phyloP scores from a whole-genome alignment of 1,284 basidiomycete genomes.

The Irpex sp. region DNA sequence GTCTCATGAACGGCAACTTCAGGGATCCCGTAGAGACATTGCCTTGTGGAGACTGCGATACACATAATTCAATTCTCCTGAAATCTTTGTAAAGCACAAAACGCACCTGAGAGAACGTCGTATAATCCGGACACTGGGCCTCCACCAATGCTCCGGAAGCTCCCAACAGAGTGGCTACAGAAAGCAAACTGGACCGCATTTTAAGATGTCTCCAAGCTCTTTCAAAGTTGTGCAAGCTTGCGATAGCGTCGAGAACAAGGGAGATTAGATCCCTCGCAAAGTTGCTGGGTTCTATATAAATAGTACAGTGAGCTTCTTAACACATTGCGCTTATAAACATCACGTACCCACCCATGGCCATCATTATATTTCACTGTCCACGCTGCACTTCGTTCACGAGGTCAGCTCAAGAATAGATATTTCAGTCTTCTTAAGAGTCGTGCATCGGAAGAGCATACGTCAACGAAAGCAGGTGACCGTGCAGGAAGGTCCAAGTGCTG shows the following conservation, averaged over 20 bases:
- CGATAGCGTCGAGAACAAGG: not conserved
- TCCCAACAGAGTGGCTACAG: slow-evolving; percentile 15
- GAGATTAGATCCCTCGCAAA: not conserved
- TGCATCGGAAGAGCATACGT: not conserved
- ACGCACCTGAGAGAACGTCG: slow-evolving; percentile 54
- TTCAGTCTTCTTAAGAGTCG: not conserved
- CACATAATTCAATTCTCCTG: slow-evolving; percentile 2
- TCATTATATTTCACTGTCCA: not conserved
- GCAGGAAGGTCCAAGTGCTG: not conserved
- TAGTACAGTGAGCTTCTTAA: not conserved
- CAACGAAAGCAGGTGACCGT: not conserved
- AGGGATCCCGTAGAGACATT: slow-evolving; percentile 56
- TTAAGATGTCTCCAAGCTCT: not conserved
- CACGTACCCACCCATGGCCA: not conserved
- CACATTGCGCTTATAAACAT: too few species aligned
- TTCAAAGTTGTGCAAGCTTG: not conserved
- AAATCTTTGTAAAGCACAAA: too few species aligned
- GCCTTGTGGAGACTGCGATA: slow-evolving; percentile 50
- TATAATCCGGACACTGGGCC: slow-evolving; percentile 60
- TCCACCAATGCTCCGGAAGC: slow-evolving; percentile 18
- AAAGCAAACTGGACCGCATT: slow-evolving; percentile 9
- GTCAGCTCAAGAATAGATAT: not conserved
- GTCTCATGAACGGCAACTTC: slow-evolving; percentile 67
- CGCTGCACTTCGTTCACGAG: not conserved
- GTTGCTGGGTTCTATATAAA: not conserved